Evolutionary conservation across 208 protist species (phyloP).

Genomic region (Wallacemonas sp.): DNA sequence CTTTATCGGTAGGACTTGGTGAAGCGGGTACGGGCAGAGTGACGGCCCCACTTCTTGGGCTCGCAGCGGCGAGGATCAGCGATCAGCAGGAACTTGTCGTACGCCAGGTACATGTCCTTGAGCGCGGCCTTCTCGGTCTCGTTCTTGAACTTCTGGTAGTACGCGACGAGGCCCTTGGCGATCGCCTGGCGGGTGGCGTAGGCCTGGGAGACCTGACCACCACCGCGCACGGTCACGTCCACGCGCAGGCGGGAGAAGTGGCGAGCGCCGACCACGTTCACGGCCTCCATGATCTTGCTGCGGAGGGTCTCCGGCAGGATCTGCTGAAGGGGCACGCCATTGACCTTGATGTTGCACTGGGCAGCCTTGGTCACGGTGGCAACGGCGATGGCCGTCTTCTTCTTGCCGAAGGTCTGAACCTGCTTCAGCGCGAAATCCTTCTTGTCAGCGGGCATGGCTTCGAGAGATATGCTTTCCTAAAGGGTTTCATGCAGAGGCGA

Average conservation of each 20-base stretch:
- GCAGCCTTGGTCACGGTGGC: constrained; percentile 95
- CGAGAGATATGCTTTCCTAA: constrained; percentile 13
- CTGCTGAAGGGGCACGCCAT: constrained; percentile 97
- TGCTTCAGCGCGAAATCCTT: constrained; percentile 79
- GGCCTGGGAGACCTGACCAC: constrained; percentile 98
- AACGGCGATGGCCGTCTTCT: constrained; percentile 99
- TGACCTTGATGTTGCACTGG: constrained; percentile 98
- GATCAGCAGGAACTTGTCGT: constrained; percentile 99
- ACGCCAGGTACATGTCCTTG: constrained; percentile 96
- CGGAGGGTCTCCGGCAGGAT: constrained; percentile 97
- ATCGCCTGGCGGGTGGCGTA: constrained; percentile 99
- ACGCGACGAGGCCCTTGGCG: constrained; percentile 98
- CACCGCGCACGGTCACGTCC: constrained; percentile 96
- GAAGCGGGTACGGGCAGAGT: constrained; percentile 98
- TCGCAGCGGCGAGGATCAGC: constrained; percentile 99
- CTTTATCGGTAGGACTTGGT: constrained; percentile 99
- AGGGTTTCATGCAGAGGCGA: neutral
- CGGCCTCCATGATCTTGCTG: constrained; percentile 97
- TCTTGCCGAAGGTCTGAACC: constrained; percentile 95
- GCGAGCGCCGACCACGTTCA: constrained; percentile 96
- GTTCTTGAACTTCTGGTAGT: constrained; percentile 99
- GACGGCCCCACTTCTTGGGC: constrained; percentile 99
- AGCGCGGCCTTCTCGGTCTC: constrained; percentile 97
- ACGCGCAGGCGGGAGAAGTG: constrained; percentile 97
- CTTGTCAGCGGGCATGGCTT: constrained; percentile 71